Evolutionary conservation across 495 filamentous ascomycete species (phyloP), one percentile per base, ranked within the genome.

Genomic region (Xylaria grammica): DNA sequence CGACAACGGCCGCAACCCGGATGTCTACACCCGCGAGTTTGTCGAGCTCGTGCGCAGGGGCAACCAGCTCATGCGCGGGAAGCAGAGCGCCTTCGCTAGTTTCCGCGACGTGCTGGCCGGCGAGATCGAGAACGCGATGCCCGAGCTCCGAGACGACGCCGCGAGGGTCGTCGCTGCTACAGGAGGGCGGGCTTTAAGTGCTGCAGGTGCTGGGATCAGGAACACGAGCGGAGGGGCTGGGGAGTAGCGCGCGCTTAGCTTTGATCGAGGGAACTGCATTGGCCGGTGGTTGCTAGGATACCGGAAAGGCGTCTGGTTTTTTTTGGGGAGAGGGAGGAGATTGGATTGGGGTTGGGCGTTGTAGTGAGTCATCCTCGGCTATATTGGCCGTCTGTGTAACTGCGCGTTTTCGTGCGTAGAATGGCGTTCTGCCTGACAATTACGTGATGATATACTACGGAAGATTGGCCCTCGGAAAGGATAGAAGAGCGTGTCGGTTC

Each of bases 11-110:
- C 90, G 95, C 48, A 99, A 99, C 79, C 95, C 95, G 15, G 94
- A 98, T 74, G 97, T 99, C 78, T 99, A 97, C 82, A 98, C 94
- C 57, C 86, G 95, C 40, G 94, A 98, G 79, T 97, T 97, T 71
- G 93, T 98, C 50, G 96, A 99, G 86, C 81, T 92, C 20, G 91
- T 92, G 24, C 86, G 94, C 74, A 84, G 88, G 66, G 82, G 85
- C 34, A 98, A 98, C 74, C 94, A 97, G 79, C 82, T 89, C 62
- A 77, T 94, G 69, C 90, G 90, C 70, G 95, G 95, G 22, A 93
- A 93, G 82, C 85, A 83, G 73, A 83, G 87, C 78, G 96, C 93
- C 19, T 97, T 96, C 78, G 80, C 81, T 4, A 72, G 74, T 19
- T 96, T 99, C 72, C 79, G 91, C 54, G 91, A 98, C 77, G 85